Percentiles rank a stretch among this genome's conserved stretches.
Evolutionary conservation across 1,284 basidiomycete species (phyloP).

Genomic region (Puccinia triticina): DNA sequence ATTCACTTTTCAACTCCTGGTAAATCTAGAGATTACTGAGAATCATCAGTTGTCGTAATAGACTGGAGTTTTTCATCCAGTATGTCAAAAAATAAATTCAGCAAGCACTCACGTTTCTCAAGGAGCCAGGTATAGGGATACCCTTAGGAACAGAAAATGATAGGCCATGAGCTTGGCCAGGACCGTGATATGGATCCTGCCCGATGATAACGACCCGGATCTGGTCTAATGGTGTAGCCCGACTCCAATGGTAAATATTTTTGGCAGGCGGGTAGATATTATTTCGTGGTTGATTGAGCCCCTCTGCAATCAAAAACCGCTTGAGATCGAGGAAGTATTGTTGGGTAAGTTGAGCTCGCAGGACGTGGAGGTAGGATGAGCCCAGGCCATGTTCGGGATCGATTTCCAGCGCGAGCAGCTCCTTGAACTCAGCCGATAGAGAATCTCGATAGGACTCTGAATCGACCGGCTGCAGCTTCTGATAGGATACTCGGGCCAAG

Average conservation of each 20-base stretch:
- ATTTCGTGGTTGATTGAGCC: slow-evolving; percentile 24
- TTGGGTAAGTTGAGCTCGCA: slow-evolving; percentile 31
- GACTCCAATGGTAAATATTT: slow-evolving; percentile 59
- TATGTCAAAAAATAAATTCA: slow-evolving; percentile 1
- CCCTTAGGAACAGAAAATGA: slow-evolving; percentile 59
- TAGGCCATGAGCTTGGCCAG: slow-evolving; percentile 59
- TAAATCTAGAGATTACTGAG: background rate
- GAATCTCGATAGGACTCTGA: background rate
- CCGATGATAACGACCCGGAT: slow-evolving; percentile 60
- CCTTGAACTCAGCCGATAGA: slow-evolving; percentile 19
- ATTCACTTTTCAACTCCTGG: slow-evolving; percentile 48
- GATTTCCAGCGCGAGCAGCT: slow-evolving; percentile 35
- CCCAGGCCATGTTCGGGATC: slow-evolving; percentile 38
- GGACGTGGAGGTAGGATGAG: slow-evolving; percentile 24
- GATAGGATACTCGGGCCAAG: slow-evolving; percentile 19
- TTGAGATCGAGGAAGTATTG: slow-evolving; percentile 49
- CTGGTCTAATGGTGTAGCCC: slow-evolving; percentile 57
- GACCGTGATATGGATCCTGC: slow-evolving; percentile 60
- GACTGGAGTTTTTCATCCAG: background rate
- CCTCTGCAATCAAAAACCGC: slow-evolving; percentile 32
- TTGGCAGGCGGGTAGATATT: slow-evolving; percentile 23
- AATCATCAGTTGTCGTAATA: background rate
- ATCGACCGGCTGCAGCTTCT: slow-evolving; percentile 23
- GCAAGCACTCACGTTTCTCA: slow-evolving; percentile 57
- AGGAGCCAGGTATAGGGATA: slow-evolving; percentile 57